Base-by-base conservation (phyloP, 805 yeast species). In the Candida ascalaphidarum region DNA sequence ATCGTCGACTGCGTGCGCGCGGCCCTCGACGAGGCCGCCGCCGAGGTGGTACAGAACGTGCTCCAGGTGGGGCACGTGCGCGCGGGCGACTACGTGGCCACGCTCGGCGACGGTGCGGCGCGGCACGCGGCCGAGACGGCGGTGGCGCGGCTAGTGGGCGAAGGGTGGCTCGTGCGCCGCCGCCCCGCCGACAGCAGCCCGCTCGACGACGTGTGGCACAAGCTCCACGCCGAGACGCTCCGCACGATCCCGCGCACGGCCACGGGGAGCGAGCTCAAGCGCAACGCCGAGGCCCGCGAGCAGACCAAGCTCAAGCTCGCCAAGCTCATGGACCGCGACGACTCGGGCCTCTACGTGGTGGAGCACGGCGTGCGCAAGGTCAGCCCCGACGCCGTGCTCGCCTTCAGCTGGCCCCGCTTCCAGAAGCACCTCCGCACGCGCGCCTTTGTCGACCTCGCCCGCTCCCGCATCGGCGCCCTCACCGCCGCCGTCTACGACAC, bases 61-160 rank as follows among this genome's bases (percentile, higher is more conserved):
- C 48, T 83, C n/a, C 66, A 74, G 4, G 57, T 73, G 30, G 96
- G 95, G 0, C 76, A 77, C 41, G 48, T 85, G 30, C 66, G 74
- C 4, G 57, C 73, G 2, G 51, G 58, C 3, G 84, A 80, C 36
- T 61, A 53, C 28, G 26, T 62, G 21, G 42, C 37, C 12, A 39
- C 41, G 18, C 39, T 48, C 13, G 45, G 34, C n/a, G 49, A 43
- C 17, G 46, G 43, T 7, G 42, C 43, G 12, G 26, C 29, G 12
- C 37, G 36, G 18, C 31, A 43, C 28, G 39, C 40, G 10, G 46
- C 45, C 31, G 50, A 52, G 37, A 42, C 42, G 10, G 22, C 51
- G 16, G 44, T 58, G 27, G 44, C 43, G 20, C 39, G 33, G 21
- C 43, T 62, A 21, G 58, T 46, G 34, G 34, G 32, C 18, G 64